Conservation (phyloP, 805 yeast genomes). For the Metschnikowia kunwiensis region DNA sequence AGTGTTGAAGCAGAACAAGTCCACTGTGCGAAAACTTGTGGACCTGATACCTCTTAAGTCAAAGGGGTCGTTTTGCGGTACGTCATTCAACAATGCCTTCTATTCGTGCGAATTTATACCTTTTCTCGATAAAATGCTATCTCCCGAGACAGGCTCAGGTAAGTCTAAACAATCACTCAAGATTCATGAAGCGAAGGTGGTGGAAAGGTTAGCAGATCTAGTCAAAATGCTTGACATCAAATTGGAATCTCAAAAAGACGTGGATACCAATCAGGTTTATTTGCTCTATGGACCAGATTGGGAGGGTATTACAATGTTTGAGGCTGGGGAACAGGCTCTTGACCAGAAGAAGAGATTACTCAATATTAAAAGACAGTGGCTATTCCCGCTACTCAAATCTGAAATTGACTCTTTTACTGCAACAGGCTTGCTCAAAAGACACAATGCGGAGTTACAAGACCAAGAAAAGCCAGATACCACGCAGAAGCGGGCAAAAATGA, state of each 20-base stretch:
- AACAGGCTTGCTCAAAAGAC: conserved; percentile 17
- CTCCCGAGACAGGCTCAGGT: conserved; percentile 27
- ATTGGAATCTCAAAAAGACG: conserved; percentile 36
- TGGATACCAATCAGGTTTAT: conserved; percentile 27
- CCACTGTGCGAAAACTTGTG: conserved; percentile 30
- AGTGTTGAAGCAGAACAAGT: conserved; percentile 28
- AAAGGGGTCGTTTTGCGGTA: conserved; percentile 28
- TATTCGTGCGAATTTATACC: conserved; percentile 35
- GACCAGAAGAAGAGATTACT: conserved; percentile 20
- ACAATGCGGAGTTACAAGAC: conserved; percentile 10
- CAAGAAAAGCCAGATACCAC: conserved; percentile 15
- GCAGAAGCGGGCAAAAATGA: conserved; percentile 20
- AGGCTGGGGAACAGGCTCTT: conserved; percentile 7
- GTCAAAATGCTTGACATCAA: conserved; percentile 39
- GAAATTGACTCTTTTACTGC: conserved; percentile 32
- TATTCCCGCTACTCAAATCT: conserved; percentile 36
- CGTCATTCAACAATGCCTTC: conserved; percentile 21
- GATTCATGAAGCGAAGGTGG: conserved; percentile 28
- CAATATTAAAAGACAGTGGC: conserved; percentile 30
- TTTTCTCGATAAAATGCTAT: conserved; percentile 28
- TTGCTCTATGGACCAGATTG: conserved; percentile 35
- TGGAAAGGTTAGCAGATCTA: conserved; percentile 37
- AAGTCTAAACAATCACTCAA: conserved; percentile 23
- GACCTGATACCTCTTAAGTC: conserved; percentile 29
- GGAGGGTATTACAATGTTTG: conserved; percentile 30